Conservation (phyloP, 148 eudicot species). For the Polygonum aviculare region DNA sequence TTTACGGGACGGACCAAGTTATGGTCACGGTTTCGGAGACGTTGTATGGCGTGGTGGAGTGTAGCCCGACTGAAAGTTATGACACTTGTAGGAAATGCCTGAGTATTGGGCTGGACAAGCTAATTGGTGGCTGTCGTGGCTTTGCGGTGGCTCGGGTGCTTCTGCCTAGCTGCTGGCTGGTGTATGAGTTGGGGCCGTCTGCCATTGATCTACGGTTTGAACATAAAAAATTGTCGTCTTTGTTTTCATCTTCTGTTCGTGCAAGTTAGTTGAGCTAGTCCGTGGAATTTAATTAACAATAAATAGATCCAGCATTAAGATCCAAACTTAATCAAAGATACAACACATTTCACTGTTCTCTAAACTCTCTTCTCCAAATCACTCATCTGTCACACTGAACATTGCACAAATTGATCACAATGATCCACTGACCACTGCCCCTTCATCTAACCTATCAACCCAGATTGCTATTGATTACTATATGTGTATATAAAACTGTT, state of each 20-base stretch:
- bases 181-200: not conserved
- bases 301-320: too few species aligned
- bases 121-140: not conserved
- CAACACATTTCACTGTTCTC: too few species aligned
- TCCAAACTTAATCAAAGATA: too few species aligned
- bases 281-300: too few species aligned
- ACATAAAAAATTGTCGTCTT: not conserved
- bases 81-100: not conserved
- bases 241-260: not conserved
- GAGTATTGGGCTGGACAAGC: not conserved
- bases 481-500: too few species aligned
- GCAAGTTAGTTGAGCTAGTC: not conserved
- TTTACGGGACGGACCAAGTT: not conserved
- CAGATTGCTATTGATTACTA: too few species aligned
- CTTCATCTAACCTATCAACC: too few species aligned
- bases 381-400: too few species aligned
- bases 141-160: not conserved
- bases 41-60: not conserved
- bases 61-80: not conserved
- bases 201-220: not conserved
- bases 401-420: too few species aligned
- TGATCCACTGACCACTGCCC: too few species aligned
- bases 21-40: not conserved
- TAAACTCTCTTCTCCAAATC: too few species aligned
- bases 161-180: not conserved